These are phyloP conservation scores for Phaeosphaeriaceae sp. DNA, from an alignment of 2,329 filamentous ascomycete genomes.

Conservation along the genomic window DNA sequence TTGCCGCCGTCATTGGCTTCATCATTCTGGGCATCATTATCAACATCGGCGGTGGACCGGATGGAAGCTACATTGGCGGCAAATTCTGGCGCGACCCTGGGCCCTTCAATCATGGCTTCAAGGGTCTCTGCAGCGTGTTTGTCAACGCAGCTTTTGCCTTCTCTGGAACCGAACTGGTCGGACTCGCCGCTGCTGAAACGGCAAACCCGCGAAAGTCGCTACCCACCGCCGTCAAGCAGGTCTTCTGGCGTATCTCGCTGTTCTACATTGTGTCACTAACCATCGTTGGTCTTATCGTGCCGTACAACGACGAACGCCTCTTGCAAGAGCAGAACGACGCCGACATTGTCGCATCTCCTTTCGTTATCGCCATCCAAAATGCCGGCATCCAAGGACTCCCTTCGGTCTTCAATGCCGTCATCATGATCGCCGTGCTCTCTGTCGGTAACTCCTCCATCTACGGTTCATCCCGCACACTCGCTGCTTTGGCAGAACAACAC, in stretches of 20 bases:
- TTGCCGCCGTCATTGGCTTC: slow-evolving; percentile 85
- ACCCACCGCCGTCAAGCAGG: slow-evolving; percentile 89
- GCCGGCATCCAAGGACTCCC: slow-evolving; percentile 82
- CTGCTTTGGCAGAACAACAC: slow-evolving; percentile 82
- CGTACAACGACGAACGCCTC: slow-evolving; percentile 71
- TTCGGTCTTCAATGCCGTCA: slow-evolving; percentile 93
- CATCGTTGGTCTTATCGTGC: slow-evolving; percentile 82
- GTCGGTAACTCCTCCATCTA: slow-evolving; percentile 94
- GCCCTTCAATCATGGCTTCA: slow-evolving; percentile 85
- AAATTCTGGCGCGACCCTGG: slow-evolving; percentile 79
- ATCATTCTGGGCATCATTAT: slow-evolving; percentile 87
- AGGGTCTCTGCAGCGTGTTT: slow-evolving; percentile 80
- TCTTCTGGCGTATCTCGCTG: slow-evolving; percentile 79
- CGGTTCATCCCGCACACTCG: slow-evolving; percentile 87
- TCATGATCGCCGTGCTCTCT: slow-evolving; percentile 86
- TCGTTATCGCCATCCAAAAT: slow-evolving; percentile 89
- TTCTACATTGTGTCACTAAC: slow-evolving; percentile 88
- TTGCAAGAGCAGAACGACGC: slow-evolving; percentile 64
- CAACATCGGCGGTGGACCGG: slow-evolving; percentile 73
- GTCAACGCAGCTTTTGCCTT: slow-evolving; percentile 80
- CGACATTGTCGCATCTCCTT: slow-evolving; percentile 81
- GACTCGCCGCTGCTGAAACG: slow-evolving; percentile 79
- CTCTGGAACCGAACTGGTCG: slow-evolving; percentile 78
- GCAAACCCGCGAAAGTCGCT: slow-evolving; percentile 82
- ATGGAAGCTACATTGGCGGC: slow-evolving; percentile 78